phyloP scores from a whole-genome alignment of 2,329 filamentous ascomycete species.

The Colletotrichum orchidophilum region DNA sequence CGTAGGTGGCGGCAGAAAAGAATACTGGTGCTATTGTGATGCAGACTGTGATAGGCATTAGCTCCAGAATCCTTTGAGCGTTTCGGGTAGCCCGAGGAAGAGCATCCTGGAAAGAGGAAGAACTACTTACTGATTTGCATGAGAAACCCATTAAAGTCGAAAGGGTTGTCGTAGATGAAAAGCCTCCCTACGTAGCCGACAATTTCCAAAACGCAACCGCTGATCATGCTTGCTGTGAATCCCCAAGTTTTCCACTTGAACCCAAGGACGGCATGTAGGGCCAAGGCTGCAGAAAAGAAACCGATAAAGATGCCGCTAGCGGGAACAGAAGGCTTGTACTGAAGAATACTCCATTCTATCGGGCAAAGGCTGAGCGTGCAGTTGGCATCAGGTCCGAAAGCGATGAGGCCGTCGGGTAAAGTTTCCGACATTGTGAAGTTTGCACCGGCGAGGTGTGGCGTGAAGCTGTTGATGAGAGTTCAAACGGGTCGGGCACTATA shows the following conservation, averaged over 20 bases:
- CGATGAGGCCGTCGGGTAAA: constrained; percentile 34
- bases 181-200: constrained; percentile 70
- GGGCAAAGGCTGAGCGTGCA: constrained; percentile 58
- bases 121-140: constrained; percentile 62
- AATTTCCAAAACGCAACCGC: constrained; percentile 66
- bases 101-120: not conserved
- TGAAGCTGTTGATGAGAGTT: not conserved
- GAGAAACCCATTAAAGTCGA: constrained; percentile 66
- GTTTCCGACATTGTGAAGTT: not conserved
- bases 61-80: constrained; percentile 38
- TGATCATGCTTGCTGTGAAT: constrained; percentile 58
- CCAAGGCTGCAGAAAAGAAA: constrained; percentile 54
- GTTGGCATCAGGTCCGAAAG: constrained; percentile 54
- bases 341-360: constrained; percentile 50
- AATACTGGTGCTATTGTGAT: constrained; percentile 45
- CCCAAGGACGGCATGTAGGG: constrained; percentile 51
- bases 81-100: not conserved
- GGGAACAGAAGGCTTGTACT: constrained; percentile 50
- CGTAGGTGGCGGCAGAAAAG: constrained; percentile 41
- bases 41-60: constrained; percentile 37
- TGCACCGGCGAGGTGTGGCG: not conserved
- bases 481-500: not conserved
- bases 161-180: constrained; percentile 65
- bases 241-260: constrained; percentile 52
- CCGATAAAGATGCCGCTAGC: constrained; percentile 48